Conservation (phyloP, 75 land plant species). For the Picea glauca region DNA sequence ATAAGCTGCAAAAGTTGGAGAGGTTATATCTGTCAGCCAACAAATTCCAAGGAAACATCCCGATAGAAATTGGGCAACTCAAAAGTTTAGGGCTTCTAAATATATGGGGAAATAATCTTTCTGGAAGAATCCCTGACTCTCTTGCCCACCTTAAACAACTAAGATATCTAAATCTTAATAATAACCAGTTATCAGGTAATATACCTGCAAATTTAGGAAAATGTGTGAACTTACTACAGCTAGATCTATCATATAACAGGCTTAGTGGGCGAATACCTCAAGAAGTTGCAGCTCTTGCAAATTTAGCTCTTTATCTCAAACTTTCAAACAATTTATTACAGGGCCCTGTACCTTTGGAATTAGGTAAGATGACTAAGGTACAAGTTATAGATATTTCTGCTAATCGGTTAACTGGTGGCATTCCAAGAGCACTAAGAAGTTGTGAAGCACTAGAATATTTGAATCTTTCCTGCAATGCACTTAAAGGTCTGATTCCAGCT, state of each 20-base stretch:
- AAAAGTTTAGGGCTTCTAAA: not conserved
- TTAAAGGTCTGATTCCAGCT: not conserved
- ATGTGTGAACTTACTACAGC: not conserved
- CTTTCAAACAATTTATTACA: not conserved
- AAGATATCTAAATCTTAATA: not conserved
- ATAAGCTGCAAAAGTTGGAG: conserved; percentile 9
- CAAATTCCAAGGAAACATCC: conserved; percentile 24
- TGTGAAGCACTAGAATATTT: not conserved
- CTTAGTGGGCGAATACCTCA: not conserved
- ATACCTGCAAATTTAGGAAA: not conserved
- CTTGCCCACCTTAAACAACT: not conserved
- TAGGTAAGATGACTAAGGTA: not conserved
- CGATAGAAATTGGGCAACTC: conserved; percentile 9
- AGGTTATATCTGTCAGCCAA: conserved; percentile 16
- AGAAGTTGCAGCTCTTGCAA: conserved; percentile 12
- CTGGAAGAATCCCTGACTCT: not conserved
- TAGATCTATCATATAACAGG: not conserved
- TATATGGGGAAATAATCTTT: not conserved
- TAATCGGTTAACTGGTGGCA: not conserved
- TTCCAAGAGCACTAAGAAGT: not conserved
- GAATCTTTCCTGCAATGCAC: conserved; percentile 1
- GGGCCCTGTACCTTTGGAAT: not conserved
- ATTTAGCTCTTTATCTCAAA: not conserved
- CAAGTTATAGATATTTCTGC: too few relatives aligned
- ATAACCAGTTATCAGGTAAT: not conserved